A percentile compares a stretch with the other conserved stretches of the same genome.
These are phyloP conservation scores for Aspergillus brunneoviolaceus DNA, from an alignment of 2,329 filamentous ascomycete species.

Conservation along the genomic window DNA sequence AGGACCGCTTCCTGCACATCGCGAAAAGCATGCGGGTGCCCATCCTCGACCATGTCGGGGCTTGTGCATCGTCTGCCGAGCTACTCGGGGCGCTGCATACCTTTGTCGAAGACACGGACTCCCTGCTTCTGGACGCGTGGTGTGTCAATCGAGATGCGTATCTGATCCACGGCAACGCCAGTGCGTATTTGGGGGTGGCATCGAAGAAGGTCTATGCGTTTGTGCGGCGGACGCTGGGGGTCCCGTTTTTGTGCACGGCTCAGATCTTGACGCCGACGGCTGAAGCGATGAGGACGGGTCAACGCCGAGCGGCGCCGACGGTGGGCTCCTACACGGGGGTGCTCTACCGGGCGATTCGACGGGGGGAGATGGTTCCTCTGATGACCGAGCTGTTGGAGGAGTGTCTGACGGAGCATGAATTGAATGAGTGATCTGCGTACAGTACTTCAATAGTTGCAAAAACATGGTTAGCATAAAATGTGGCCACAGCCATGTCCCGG, in stretches of 20 bases:
- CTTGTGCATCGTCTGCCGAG: background rate
- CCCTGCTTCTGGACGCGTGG: background rate
- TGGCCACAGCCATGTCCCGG: too few species aligned
- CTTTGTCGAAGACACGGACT: background rate
- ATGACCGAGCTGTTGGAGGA: background rate
- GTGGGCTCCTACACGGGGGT: background rate
- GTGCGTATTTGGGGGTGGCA: background rate
- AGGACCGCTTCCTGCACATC: background rate
- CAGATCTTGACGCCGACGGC: background rate
- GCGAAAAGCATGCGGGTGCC: background rate
- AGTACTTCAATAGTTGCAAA: too few species aligned
- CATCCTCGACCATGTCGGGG: background rate
- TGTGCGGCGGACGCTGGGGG: conserved; percentile 1
- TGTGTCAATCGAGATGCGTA: background rate
- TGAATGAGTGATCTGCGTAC: background rate
- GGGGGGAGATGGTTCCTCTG: background rate
- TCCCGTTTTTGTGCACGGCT: background rate
- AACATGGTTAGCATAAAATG: too few species aligned
- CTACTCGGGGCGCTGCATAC: background rate
- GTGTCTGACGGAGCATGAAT: background rate
- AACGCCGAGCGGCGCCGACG: background rate
- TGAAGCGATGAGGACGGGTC: background rate
- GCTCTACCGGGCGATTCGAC: background rate
- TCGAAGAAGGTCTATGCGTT: conserved; percentile 1
- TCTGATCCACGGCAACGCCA: background rate